Base-by-base conservation (phyloP, 495 filamentous ascomycete genomes). In the Xylaria nigripes region DNA sequence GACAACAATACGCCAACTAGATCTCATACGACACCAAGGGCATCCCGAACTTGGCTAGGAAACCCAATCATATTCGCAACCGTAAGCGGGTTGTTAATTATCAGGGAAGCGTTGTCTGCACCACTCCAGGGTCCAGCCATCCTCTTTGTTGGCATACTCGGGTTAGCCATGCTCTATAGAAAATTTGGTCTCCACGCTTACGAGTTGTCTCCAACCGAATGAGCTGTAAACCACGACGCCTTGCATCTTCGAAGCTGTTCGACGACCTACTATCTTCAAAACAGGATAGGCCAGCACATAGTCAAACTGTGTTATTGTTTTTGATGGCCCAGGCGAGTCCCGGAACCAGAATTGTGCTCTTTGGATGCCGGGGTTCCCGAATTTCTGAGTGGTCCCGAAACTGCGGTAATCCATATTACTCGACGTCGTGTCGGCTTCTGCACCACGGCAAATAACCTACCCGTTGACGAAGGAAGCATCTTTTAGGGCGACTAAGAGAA, bases 351-450 rank as follows among this genome's bases (percentile, higher is more conserved):
- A 40, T 29, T 32, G 50, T 55, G 10, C 10, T 10, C 4, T 30
- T 10, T 36, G 32, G 13, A 7, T 56, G 55, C 41, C 49, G 56
- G 50, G 48, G 30, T 47, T 44, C 25, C 40, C 48, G 47, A 54
- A 49, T 51, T 48, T 21, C n/a, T 57, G 23, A 59, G 61, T 56
- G 57, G 59, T 59, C 55, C 61, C 61, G 50, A 47, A 38, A 9
- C 56, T 58, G 59, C 48, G 61, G 58, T 54, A 60, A 45, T 54
- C 60, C 58, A 59, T 62, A 64, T 57, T 59, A 47, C 32, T 45
- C 38, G 58, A 55, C 60, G 59, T 62, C 47, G 43, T 38, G 42
- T 60, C 51, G 57, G 64, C 50, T 56, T 55, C 48, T 22, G 44
- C 43, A 40, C 59, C 41, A 30, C 48, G 54, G 56, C 56, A 60